Percentiles rank a stretch among this genome's conserved stretches.
phyloP scores from a whole-genome alignment of 352 stramenopile genomes.

The Hyaloperonospora arabidopsidis region DNA sequence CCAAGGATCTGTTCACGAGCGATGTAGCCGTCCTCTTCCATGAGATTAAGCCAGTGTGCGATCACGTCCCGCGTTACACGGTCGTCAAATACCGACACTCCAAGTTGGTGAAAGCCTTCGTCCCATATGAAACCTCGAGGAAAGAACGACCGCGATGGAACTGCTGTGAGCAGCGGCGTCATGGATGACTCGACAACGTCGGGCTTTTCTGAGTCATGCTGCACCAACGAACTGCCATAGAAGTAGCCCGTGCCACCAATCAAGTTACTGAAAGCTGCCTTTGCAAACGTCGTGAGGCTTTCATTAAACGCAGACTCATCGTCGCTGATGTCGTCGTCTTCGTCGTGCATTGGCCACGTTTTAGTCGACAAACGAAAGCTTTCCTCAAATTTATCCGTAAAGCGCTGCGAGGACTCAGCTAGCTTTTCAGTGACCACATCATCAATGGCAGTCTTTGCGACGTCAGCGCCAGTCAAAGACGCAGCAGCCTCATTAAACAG shows the following conservation, averaged over 20 bases:
- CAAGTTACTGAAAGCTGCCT: constrained; percentile 85
- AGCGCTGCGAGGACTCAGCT: constrained; percentile 26
- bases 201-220: constrained; percentile 41
- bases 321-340: constrained; percentile 12
- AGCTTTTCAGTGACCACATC: constrained; percentile 17
- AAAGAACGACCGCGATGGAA: constrained; percentile 91
- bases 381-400: constrained; percentile 51
- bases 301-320: constrained; percentile 33
- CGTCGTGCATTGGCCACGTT: constrained; percentile 13
- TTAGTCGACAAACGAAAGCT: constrained; percentile 45
- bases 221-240: constrained; percentile 72
- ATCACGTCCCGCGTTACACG: constrained; percentile 74
- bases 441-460: constrained; percentile 19
- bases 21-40: constrained; percentile 88
- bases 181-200: constrained; percentile 32
- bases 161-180: constrained; percentile 76
- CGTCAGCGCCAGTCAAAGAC: constrained; percentile 6
- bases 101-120: constrained; percentile 91
- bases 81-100: constrained; percentile 71
- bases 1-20: constrained; percentile 88
- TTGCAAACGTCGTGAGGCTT: constrained; percentile 61
- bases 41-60: constrained; percentile 79
- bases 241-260: constrained; percentile 88
- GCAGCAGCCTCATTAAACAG: constrained; percentile 45
- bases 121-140: constrained; percentile 92